Evolutionary conservation across 2,329 filamentous ascomycete species (phyloP).

Genomic region (Fusarium stilboides): DNA sequence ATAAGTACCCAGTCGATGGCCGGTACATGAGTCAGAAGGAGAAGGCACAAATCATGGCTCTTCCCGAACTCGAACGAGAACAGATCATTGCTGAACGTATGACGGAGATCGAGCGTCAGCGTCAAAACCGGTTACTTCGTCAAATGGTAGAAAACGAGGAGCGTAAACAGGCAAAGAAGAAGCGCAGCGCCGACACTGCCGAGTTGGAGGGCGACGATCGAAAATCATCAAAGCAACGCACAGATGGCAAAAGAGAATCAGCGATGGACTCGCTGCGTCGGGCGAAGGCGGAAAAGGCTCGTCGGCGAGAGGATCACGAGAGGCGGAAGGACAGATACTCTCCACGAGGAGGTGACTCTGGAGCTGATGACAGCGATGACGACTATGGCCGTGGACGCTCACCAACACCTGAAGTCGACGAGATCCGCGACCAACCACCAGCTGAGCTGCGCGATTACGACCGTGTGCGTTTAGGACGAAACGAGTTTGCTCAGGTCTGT

Average conservation of each 20-base stretch:
- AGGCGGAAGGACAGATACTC: conserved; percentile 70
- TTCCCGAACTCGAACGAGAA: conserved; percentile 93
- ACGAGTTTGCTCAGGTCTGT: conserved; percentile 90
- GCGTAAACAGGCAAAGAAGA: conserved; percentile 69
- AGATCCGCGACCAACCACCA: conserved; percentile 77
- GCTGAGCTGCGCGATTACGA: conserved; percentile 87
- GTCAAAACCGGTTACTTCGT: conserved; percentile 86
- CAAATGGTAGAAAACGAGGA: conserved; percentile 80
- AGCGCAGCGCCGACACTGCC: conserved; percentile 83
- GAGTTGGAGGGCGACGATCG: conserved; percentile 83
- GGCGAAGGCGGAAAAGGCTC: conserved; percentile 73
- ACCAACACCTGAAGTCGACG: conserved; percentile 73
- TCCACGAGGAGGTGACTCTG: conserved; percentile 53
- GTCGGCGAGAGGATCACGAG: conserved; percentile 67
- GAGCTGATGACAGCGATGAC: conserved; percentile 80
- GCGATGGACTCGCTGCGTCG: conserved; percentile 80
- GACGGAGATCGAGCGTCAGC: conserved; percentile 83
- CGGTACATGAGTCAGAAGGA: conserved; percentile 82
- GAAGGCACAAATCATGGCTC: conserved; percentile 83
- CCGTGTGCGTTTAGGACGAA: conserved; percentile 85
- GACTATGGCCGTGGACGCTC: conserved; percentile 78
- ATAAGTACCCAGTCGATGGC: conserved; percentile 89
- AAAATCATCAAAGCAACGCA: conserved; percentile 81
- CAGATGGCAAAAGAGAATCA: conserved; percentile 62
- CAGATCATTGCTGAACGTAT: conserved; percentile 90